These are phyloP conservation scores for Paramecium biaurelia DNA, from an alignment of 73 alveolate species.

Conservation along the genomic window DNA sequence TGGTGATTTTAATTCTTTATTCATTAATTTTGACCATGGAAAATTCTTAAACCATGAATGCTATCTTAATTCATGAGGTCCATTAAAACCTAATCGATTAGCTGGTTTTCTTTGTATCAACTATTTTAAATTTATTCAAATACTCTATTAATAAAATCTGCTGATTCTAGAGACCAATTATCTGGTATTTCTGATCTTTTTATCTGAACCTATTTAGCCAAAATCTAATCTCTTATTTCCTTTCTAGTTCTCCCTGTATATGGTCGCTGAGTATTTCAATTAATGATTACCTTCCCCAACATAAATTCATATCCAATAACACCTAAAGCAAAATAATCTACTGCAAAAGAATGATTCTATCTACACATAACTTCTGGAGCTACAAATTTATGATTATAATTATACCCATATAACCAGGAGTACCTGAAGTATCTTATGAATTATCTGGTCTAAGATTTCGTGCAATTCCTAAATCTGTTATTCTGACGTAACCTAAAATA, in stretches of 20 bases:
- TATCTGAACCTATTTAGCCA: conserved; percentile 86
- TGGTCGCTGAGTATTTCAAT: conserved; percentile 75
- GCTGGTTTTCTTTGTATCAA: conserved; percentile 77
- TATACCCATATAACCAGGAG: conserved; percentile 94
- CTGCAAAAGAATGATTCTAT: conserved; percentile 87
- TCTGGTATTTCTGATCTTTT: conserved; percentile 88
- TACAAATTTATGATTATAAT: conserved; percentile 18
- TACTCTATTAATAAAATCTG: conserved; percentile 87
- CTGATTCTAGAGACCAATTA: conserved; percentile 91
- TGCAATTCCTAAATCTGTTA: conserved; percentile 88
- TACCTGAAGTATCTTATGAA: conserved; percentile 84
- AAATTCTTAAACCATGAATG: conserved; percentile 96
- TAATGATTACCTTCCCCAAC: conserved; percentile 76
- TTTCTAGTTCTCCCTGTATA: conserved; percentile 92
- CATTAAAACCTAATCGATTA: conserved; percentile 91
- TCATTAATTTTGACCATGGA: conserved; percentile 85
- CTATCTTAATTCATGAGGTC: conserved; percentile 93
- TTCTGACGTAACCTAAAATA: conserved; percentile 66
- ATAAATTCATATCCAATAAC: conserved; percentile 95
- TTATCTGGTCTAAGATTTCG: conserved; percentile 78
- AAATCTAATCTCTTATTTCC: conserved; percentile 95
- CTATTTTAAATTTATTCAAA: conserved; percentile 5
- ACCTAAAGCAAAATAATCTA: conserved; percentile 94
- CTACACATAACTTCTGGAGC: conserved; percentile 96
- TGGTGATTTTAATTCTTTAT: conserved; percentile 86